These are phyloP conservation scores for Spiraea crenata DNA, from an alignment of 331 rosid species.

Conservation along the genomic window DNA sequence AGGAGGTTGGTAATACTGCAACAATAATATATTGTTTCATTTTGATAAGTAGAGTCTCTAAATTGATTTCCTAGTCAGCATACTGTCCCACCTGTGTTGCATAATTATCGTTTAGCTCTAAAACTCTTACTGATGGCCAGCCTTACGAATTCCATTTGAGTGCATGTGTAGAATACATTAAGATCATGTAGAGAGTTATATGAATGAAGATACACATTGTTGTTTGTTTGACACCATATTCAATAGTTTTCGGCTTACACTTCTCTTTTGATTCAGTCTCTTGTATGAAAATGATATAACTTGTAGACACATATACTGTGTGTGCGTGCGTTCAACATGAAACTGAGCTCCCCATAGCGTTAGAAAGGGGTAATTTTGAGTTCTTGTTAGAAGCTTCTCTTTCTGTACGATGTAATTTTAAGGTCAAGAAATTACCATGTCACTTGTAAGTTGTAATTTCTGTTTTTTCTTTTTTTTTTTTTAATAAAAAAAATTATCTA, in stretches of 20 bases:
- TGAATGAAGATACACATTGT: background rate
- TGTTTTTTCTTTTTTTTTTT: background rate
- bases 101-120: background rate
- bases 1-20: slow-evolving; percentile 53
- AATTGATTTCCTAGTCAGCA: background rate
- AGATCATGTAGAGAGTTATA: background rate
- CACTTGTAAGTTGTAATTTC: background rate
- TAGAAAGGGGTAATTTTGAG: background rate
- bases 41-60: slow-evolving; percentile 7
- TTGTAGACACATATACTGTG: background rate
- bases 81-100: background rate
- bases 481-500: background rate
- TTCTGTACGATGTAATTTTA: background rate
- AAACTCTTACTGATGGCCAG: background rate
- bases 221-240: background rate
- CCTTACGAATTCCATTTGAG: too few relatives aligned
- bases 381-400: background rate
- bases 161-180: background rate
- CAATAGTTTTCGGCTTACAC: background rate
- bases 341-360: background rate
- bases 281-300: background rate
- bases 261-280: background rate
- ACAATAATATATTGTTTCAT: background rate
- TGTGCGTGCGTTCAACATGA: background rate
- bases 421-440: background rate